phyloP scores from a whole-genome alignment of 2,329 filamentous ascomycete genomes.

The Penicillium corylophilum region DNA sequence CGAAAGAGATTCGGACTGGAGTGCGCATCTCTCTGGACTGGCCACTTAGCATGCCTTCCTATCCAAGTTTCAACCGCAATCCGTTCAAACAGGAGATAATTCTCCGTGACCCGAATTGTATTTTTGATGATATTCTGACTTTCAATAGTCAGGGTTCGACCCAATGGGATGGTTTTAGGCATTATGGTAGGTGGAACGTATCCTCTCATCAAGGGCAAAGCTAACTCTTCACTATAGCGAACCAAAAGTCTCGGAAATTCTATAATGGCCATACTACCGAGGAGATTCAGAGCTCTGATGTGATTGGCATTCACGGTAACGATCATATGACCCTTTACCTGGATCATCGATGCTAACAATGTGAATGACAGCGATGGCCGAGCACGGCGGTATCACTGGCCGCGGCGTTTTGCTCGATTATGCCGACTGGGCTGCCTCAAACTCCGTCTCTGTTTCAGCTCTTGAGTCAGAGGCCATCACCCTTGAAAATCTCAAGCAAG shows the following conservation, averaged over 20 bases:
- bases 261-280: slow-evolving; percentile 25
- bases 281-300: slow-evolving; percentile 21
- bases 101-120: slow-evolving; percentile 18
- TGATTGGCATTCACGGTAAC: slow-evolving; percentile 22
- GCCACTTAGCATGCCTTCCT: slow-evolving; percentile 24
- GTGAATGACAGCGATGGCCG: slow-evolving; percentile 13
- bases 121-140: slow-evolving; percentile 23
- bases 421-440: slow-evolving; percentile 21
- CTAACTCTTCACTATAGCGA: slow-evolving; percentile 9
- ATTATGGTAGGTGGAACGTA: slow-evolving; percentile 18
- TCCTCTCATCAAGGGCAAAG: not conserved
- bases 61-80: slow-evolving; percentile 24
- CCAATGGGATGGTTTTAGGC: slow-evolving; percentile 28
- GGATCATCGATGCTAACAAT: not conserved
- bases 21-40: slow-evolving; percentile 27
- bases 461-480: slow-evolving; percentile 19
- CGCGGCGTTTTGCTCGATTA: slow-evolving; percentile 22
- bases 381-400: slow-evolving; percentile 25
- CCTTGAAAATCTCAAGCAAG: slow-evolving; percentile 14
- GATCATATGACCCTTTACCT: not conserved
- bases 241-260: slow-evolving; percentile 20
- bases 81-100: slow-evolving; percentile 24
- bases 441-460: slow-evolving; percentile 17
- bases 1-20: slow-evolving; percentile 43
- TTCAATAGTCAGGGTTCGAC: slow-evolving; percentile 26